These are phyloP conservation scores for Xylaria sp. DNA, from an alignment of 2,329 filamentous ascomycete genomes.

Conservation along the genomic window DNA sequence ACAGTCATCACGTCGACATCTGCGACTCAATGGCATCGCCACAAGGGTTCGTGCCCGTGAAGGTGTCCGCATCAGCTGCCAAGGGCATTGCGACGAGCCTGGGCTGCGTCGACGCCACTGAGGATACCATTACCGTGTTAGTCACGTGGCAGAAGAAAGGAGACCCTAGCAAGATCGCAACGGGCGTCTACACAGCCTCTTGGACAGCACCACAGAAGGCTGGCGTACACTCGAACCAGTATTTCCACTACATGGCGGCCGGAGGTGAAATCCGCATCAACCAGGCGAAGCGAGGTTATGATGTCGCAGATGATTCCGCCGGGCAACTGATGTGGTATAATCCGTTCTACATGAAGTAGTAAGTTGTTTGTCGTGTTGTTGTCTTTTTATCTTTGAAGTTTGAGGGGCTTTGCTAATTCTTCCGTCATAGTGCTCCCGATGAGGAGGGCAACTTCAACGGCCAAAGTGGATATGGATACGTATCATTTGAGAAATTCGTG, in stretches of 20 bases:
- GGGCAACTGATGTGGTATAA: conserved; percentile 86
- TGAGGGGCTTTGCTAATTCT: conserved; percentile 4
- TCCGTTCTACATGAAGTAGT: conserved; percentile 93
- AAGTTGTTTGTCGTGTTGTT: conserved; percentile 8
- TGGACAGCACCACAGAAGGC: conserved; percentile 95
- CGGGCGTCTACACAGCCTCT: conserved; percentile 90
- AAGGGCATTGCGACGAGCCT: conserved; percentile 82
- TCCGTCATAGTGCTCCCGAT: conserved; percentile 71
- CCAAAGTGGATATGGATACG: conserved; percentile 91
- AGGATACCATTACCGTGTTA: conserved; percentile 92
- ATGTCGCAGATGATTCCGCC: conserved; percentile 84
- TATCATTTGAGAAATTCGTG: conserved; percentile 96
- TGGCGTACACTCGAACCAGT: conserved; percentile 95
- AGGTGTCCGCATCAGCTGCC: conserved; percentile 80
- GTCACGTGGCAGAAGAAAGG: conserved; percentile 86
- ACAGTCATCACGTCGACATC: conserved; percentile 93
- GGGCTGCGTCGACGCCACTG: conserved; percentile 82
- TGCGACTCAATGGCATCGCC: conserved; percentile 88
- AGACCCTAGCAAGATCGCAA: conserved; percentile 77
- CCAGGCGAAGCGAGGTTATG: conserved; percentile 94
- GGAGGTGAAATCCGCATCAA: conserved; percentile 89
- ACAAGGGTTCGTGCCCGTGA: conserved; percentile 77
- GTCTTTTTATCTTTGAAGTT: neutral
- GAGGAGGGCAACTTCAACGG: conserved; percentile 95
- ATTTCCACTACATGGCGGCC: conserved; percentile 92